These are phyloP conservation scores for Neurospora discreta DNA, from an alignment of 495 filamentous ascomycete genomes.

Conservation along the genomic window DNA sequence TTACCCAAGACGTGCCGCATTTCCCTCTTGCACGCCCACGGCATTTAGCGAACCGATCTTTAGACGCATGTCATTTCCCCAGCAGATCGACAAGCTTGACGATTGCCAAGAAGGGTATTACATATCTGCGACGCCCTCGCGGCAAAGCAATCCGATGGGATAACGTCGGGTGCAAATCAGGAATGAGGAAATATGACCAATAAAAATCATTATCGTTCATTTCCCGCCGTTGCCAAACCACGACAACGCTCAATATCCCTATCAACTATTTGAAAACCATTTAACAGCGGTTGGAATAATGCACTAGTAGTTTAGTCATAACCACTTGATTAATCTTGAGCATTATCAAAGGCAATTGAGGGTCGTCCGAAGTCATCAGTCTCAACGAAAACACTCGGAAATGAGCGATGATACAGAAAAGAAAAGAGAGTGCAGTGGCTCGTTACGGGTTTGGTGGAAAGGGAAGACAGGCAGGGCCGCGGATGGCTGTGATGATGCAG, in stretches of 20 bases:
- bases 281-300: neutral
- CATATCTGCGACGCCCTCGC: neutral
- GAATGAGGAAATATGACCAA: neutral
- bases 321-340: neutral
- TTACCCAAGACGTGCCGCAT: neutral
- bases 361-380: neutral
- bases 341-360: neutral
- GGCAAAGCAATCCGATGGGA: neutral
- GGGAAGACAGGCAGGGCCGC: neutral
- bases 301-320: neutral
- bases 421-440: neutral
- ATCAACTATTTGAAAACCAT: neutral
- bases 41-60: neutral
- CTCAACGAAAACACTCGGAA: neutral
- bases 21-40: too few species aligned
- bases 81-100: neutral
- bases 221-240: neutral
- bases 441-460: neutral
- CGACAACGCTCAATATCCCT: neutral
- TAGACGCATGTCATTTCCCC: neutral
- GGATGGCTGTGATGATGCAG: neutral
- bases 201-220: neutral
- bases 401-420: neutral
- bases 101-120: neutral
- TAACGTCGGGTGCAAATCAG: neutral